These are phyloP conservation scores for Komagataella ulmi DNA, from an alignment of 805 yeast species.

Conservation along the genomic window DNA sequence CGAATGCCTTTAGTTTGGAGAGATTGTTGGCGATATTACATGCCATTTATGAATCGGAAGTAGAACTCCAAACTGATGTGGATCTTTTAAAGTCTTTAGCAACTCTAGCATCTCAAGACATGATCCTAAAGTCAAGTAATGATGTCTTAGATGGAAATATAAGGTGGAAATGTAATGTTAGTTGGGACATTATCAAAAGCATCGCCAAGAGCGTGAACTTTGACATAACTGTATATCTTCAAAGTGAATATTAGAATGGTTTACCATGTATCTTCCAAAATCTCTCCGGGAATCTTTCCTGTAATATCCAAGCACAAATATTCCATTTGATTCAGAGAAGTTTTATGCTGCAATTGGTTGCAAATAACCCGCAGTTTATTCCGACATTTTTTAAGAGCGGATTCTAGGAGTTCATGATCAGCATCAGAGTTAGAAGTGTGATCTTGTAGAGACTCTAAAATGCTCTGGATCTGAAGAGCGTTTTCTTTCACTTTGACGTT, in stretches of 20 bases:
- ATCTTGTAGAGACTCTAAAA: neutral
- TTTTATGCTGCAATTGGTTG: neutral
- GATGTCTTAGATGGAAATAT: slow-evolving; percentile 48
- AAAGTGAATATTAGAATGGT: neutral
- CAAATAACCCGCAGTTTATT: neutral
- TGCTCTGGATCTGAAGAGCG: neutral
- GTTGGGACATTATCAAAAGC: slow-evolving; percentile 48
- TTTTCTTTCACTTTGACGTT: slow-evolving; percentile 27
- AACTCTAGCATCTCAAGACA: slow-evolving; percentile 20
- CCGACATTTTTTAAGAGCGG: neutral
- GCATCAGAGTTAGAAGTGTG: slow-evolving; percentile 1
- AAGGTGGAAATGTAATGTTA: slow-evolving; percentile 68
- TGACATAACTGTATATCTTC: slow-evolving; percentile 28
- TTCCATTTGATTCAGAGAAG: neutral
- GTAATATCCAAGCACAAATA: neutral
- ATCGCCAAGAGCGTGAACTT: slow-evolving; percentile 54
- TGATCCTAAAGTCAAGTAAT: slow-evolving; percentile 14
- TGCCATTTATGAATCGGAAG: slow-evolving; percentile 41
- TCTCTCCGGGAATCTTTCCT: neutral
- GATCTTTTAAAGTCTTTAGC: slow-evolving; percentile 24
- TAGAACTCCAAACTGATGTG: slow-evolving; percentile 19
- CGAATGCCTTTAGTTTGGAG: slow-evolving; percentile 66
- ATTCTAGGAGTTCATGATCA: slow-evolving; percentile 1
- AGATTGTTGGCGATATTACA: slow-evolving; percentile 69
- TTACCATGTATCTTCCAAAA: neutral